These are phyloP conservation scores for Salvia hispanica DNA, from an alignment of 257 asterid genomes.

Conservation along the genomic window DNA sequence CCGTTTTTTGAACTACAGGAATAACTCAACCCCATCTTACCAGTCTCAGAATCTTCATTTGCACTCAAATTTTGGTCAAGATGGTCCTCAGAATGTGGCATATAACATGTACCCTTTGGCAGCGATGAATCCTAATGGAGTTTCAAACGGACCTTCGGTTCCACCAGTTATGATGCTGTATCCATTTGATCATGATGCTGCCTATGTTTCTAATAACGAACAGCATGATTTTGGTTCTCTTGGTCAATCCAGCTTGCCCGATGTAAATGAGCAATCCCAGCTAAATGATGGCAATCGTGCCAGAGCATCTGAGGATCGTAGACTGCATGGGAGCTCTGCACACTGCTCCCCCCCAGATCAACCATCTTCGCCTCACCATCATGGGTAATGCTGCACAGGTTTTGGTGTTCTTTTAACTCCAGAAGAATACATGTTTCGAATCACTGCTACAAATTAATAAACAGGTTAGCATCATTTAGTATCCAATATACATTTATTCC, in stretches of 20 bases:
- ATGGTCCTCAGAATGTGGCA: conserved; percentile 54
- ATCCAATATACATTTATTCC: not conserved
- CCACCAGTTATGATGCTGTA: conserved; percentile 72
- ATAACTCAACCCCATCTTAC: conserved; percentile 52
- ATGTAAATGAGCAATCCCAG: conserved; percentile 62
- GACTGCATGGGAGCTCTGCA: conserved; percentile 55
- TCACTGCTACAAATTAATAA: not conserved
- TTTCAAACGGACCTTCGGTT: conserved; percentile 61
- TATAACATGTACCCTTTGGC: conserved; percentile 67
- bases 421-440: not conserved
- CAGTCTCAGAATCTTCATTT: conserved; percentile 69
- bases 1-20: conserved; percentile 62
- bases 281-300: conserved; percentile 56
- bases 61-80: conserved; percentile 52
- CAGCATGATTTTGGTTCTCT: conserved; percentile 89
- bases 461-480: not conserved
- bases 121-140: conserved; percentile 52
- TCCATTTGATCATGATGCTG: conserved; percentile 65
- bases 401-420: not conserved
- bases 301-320: conserved; percentile 57
- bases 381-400: conserved; percentile 49
- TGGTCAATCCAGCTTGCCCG: conserved; percentile 66
- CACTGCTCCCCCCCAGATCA: conserved; percentile 75
- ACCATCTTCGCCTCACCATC: conserved; percentile 81
- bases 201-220: conserved; percentile 60